Percentiles rank a stretch among this genome's conserved stretches.
Conservation (phyloP, 768 basidiomycete species). For the Agaricus bisporus region DNA sequence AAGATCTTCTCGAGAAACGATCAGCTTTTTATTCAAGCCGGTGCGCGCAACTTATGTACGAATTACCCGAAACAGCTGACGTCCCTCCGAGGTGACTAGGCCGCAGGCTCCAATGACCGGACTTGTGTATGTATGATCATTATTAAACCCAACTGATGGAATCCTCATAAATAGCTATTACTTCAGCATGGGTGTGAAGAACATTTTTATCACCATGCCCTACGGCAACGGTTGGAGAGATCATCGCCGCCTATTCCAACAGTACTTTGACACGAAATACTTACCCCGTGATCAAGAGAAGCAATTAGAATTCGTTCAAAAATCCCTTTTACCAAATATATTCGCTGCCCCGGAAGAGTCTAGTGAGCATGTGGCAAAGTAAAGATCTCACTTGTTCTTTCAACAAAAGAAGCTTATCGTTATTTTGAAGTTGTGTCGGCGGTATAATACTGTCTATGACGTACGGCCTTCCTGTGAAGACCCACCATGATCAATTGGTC, state of each 20-base stretch:
- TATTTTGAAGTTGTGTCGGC: neutral
- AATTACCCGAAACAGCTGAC: neutral
- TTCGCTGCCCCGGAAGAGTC: neutral
- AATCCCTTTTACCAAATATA: conserved; percentile 1
- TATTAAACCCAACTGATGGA: neutral
- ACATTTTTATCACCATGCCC: conserved; percentile 4
- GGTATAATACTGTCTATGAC: neutral
- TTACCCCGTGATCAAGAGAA: conserved; percentile 1
- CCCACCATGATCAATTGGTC: neutral
- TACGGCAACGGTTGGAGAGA: conserved; percentile 10
- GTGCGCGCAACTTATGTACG: neutral
- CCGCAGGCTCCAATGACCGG: neutral
- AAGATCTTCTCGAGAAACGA: conserved; percentile 21
- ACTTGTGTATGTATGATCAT: neutral
- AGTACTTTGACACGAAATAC: conserved; percentile 3
- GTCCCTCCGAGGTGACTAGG: neutral
- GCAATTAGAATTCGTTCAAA: neutral
- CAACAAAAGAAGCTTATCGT: neutral
- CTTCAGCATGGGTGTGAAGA: neutral
- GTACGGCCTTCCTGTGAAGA: conserved; percentile 3
- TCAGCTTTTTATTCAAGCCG: conserved; percentile 22
- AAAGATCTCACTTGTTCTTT: neutral
- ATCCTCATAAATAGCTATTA: neutral
- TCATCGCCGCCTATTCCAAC: conserved; percentile 11
- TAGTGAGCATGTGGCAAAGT: conserved; percentile 2